Percentiles rank a stretch among this genome's conserved stretches.
Conservation (phyloP, 1,284 basidiomycete genomes). For the Cryptococcus jaspeensis region DNA sequence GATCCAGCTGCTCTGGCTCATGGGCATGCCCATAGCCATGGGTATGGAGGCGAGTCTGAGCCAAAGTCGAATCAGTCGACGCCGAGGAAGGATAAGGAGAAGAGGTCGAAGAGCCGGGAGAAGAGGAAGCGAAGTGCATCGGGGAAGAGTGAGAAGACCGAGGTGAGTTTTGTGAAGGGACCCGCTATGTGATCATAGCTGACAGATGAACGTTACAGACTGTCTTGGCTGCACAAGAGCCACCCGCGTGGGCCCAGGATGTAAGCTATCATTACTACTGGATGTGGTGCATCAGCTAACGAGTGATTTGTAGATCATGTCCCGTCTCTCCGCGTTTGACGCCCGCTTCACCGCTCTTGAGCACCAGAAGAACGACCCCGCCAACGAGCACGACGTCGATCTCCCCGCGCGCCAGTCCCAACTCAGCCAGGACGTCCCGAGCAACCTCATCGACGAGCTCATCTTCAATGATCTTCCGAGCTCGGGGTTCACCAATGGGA, state of each 20-base stretch:
- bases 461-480: slow-evolving; percentile 28
- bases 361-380: slow-evolving; percentile 5
- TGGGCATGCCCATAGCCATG: not conserved
- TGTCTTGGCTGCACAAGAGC: not conserved
- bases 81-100: slow-evolving; percentile 3
- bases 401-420: slow-evolving; percentile 4
- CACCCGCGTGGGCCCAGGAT: slow-evolving; percentile 38
- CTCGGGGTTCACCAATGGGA: slow-evolving; percentile 8
- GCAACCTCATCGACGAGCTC: slow-evolving; percentile 31
- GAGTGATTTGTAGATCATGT: slow-evolving; percentile 25
- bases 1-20: not conserved
- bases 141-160: slow-evolving; percentile 6
- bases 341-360: slow-evolving; percentile 27
- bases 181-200: not conserved
- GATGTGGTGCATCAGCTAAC: slow-evolving; percentile 2
- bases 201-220: not conserved
- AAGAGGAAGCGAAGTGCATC: slow-evolving; percentile 3
- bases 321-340: slow-evolving; percentile 31
- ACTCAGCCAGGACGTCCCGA: slow-evolving; percentile 17
- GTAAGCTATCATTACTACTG: slow-evolving; percentile 21
- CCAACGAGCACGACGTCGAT: not conserved
- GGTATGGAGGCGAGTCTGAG: not conserved
- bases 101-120: slow-evolving; percentile 5
- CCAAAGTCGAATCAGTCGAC: slow-evolving; percentile 3
- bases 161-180: not conserved